Conservation (phyloP, 2,329 filamentous ascomycete species). For the Fusarium duplospermum region DNA sequence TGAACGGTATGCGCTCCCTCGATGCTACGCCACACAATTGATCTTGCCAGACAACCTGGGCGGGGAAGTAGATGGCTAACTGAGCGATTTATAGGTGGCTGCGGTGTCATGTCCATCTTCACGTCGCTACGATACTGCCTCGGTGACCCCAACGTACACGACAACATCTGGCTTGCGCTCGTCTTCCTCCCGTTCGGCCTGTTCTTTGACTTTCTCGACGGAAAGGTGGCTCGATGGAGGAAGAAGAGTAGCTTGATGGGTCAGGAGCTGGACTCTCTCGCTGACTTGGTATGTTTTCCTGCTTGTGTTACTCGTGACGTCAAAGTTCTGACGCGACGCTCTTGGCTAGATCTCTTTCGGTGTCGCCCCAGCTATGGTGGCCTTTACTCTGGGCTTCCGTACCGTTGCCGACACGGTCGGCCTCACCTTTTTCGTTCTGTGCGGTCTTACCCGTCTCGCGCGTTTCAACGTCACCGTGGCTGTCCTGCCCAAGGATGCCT, state of each 20-base stretch:
- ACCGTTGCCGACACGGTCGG: slow-evolving; percentile 83
- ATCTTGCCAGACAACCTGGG: background rate
- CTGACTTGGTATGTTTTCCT: slow-evolving; percentile 79
- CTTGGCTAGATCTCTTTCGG: slow-evolving; percentile 87
- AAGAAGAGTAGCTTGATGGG: slow-evolving; percentile 98
- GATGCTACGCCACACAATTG: background rate
- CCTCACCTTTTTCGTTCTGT: slow-evolving; percentile 91
- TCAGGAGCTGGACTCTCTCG: slow-evolving; percentile 94
- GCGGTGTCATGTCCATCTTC: slow-evolving; percentile 94
- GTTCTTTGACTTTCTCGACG: slow-evolving; percentile 99
- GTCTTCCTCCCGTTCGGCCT: slow-evolving; percentile 90
- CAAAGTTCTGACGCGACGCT: slow-evolving; percentile 19
- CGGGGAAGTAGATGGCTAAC: slow-evolving; percentile 7
- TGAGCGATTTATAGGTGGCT: slow-evolving; percentile 67
- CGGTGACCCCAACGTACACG: slow-evolving; percentile 71
- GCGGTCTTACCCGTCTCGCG: slow-evolving; percentile 90
- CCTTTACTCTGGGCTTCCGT: slow-evolving; percentile 89
- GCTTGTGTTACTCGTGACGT: slow-evolving; percentile 1
- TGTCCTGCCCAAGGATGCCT: slow-evolving; percentile 89
- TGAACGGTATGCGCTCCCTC: slow-evolving; percentile 70
- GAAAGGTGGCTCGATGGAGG: slow-evolving; percentile 94
- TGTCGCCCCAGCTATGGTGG: slow-evolving; percentile 86
- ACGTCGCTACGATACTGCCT: slow-evolving; percentile 94
- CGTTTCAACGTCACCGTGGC: slow-evolving; percentile 97
- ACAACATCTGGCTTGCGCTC: slow-evolving; percentile 84